phyloP scores from a whole-genome alignment of 192 early-diverging fungal species.

The Coemansia sp. region DNA sequence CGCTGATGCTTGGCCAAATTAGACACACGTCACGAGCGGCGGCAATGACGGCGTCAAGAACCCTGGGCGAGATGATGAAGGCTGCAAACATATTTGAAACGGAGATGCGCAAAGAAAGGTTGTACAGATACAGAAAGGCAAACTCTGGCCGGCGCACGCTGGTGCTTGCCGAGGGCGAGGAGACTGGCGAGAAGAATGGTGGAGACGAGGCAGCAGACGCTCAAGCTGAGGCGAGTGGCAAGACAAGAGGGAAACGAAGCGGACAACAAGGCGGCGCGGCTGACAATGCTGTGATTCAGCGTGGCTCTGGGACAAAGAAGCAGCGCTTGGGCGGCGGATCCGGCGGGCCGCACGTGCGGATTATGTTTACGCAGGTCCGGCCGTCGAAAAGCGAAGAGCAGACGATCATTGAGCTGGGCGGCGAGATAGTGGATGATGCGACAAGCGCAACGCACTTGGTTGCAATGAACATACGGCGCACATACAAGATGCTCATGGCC shows the following conservation, averaged over 20 bases:
- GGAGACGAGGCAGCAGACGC: not conserved
- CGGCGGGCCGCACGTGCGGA: conserved; percentile 17
- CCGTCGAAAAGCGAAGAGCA: conserved; percentile 32
- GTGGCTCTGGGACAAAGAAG: conserved; percentile 2
- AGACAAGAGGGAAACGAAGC: conserved; percentile 23
- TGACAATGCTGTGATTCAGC: not conserved
- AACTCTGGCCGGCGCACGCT: conserved; percentile 26
- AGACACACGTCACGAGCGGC: conserved; percentile 55
- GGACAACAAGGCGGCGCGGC: conserved; percentile 6
- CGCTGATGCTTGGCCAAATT: conserved; percentile 20
- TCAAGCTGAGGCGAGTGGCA: not conserved
- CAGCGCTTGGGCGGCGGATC: not conserved
- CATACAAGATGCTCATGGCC: conserved; percentile 59
- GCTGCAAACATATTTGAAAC: conserved; percentile 59
- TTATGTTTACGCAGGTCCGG: conserved; percentile 56
- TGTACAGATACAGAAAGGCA: conserved; percentile 38
- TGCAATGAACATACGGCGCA: conserved; percentile 56
- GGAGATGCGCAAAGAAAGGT: conserved; percentile 57
- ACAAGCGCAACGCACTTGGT: conserved; percentile 62
- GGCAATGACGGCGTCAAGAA: conserved; percentile 50
- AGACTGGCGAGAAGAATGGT: conserved; percentile 17
- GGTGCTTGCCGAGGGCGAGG: conserved; percentile 36
- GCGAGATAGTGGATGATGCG: conserved; percentile 51
- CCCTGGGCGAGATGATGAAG: conserved; percentile 55
- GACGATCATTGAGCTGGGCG: conserved; percentile 57